A percentile compares a stretch with the other conserved stretches of the same genome.
These are phyloP conservation scores for Aspergillus pseudotamarii DNA, from an alignment of 2,329 filamentous ascomycete genomes.

Conservation along the genomic window DNA sequence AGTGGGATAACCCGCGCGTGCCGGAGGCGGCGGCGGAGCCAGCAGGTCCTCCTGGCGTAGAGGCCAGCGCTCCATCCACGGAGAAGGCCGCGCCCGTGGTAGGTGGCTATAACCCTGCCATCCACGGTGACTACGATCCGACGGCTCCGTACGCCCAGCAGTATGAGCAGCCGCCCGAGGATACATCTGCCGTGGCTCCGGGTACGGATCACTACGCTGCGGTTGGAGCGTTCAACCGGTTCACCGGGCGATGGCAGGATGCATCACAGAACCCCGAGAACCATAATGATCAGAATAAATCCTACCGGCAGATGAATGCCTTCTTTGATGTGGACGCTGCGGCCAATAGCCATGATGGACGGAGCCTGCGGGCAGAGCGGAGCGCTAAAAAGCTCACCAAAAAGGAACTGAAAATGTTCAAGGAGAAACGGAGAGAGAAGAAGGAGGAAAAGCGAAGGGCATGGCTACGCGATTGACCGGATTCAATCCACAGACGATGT, in stretches of 20 bases:
- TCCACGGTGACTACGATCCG: conserved; percentile 95
- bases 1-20: conserved; percentile 86
- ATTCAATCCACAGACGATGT: conserved; percentile 5
- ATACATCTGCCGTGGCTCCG: conserved; percentile 36
- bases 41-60: conserved; percentile 31
- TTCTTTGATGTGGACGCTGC: conserved; percentile 96
- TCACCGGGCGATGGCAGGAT: conserved; percentile 81
- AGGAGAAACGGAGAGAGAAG: conserved; percentile 82
- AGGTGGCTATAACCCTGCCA: conserved; percentile 90
- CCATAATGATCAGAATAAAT: conserved; percentile 86
- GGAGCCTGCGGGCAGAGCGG: conserved; percentile 88
- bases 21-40: conserved; percentile 46
- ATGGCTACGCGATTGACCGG: conserved; percentile 78
- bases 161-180: conserved; percentile 43
- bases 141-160: conserved; percentile 88
- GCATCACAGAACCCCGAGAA: conserved; percentile 68
- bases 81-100: conserved; percentile 46
- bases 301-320: conserved; percentile 82
- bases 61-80: conserved; percentile 39
- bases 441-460: conserved; percentile 94
- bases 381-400: conserved; percentile 81
- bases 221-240: conserved; percentile 83
- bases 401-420: conserved; percentile 85
- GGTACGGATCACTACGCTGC: conserved; percentile 61
- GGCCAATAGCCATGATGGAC: conserved; percentile 85